These are phyloP conservation scores for Tolypocladium ovalisporum DNA, from an alignment of 2,329 filamentous ascomycete species.

Conservation along the genomic window DNA sequence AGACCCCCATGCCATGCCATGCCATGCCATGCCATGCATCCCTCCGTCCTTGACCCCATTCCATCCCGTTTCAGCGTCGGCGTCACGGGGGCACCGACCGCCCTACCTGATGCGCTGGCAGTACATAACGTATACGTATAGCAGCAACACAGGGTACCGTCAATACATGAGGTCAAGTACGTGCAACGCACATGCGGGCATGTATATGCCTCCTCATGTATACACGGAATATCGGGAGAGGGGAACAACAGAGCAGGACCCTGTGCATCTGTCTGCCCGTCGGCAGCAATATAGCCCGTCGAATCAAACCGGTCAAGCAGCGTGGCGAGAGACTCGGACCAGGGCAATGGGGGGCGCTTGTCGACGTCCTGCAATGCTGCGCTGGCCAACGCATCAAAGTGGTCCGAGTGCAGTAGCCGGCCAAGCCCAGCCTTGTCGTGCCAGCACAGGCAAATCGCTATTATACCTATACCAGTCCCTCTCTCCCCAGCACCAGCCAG, in stretches of 20 bases:
- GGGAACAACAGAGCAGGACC: background rate
- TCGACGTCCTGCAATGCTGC: slow-evolving; percentile 27
- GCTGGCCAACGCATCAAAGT: slow-evolving; percentile 31
- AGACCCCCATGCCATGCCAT: background rate
- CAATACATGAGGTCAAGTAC: too few species aligned
- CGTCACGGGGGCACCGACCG: background rate
- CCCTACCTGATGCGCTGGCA: slow-evolving; percentile 10
- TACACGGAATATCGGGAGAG: background rate
- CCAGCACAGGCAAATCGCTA: background rate
- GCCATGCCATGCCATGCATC: background rate
- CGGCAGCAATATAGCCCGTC: background rate
- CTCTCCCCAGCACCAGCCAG: background rate
- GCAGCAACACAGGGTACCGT: too few species aligned
- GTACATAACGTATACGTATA: background rate
- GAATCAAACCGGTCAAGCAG: background rate
- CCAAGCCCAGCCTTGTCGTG: slow-evolving; percentile 2
- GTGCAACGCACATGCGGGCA: too few species aligned
- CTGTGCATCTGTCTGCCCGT: background rate
- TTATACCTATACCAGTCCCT: background rate
- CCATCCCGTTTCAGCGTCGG: background rate
- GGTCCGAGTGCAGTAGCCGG: slow-evolving; percentile 24
- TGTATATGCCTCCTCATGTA: background rate
- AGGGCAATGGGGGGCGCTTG: background rate
- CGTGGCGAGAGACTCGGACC: background rate
- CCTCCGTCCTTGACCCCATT: background rate